phyloP scores from a whole-genome alignment of 1,284 basidiomycete genomes.

The Pyrrhoderma lamaoense region DNA sequence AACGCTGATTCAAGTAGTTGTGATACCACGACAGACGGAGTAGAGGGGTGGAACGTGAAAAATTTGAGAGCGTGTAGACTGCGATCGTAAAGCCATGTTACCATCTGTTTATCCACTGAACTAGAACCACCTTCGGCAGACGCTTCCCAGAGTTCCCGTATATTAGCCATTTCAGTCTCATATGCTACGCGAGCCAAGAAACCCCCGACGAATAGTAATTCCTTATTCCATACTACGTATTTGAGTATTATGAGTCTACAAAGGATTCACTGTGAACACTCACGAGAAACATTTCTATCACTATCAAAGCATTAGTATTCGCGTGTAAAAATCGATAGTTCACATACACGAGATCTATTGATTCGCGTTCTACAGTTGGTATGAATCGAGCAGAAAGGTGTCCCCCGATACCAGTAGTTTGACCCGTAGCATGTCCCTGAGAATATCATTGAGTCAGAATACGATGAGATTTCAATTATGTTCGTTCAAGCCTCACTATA shows the following conservation, averaged over 20 bases:
- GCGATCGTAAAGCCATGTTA: conserved; percentile 48
- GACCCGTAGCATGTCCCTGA: conserved; percentile 75
- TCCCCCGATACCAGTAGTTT: conserved; percentile 91
- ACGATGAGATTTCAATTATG: neutral
- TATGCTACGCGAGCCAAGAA: conserved; percentile 80
- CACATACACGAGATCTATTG: conserved; percentile 84
- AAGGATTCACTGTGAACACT: too few relatives aligned
- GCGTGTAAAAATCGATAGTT: too few relatives aligned
- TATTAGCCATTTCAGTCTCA: conserved; percentile 71
- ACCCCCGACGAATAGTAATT: conserved; percentile 80
- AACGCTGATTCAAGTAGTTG: conserved; percentile 75
- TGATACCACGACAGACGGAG: conserved; percentile 83
- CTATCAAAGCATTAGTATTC: too few relatives aligned
- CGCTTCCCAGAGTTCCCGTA: conserved; percentile 50
- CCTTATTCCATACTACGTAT: conserved; percentile 88
- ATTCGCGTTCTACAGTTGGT: conserved; percentile 95
- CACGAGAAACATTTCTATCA: conserved; percentile 70
- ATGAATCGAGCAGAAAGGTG: conserved; percentile 92
- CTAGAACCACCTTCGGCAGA: conserved; percentile 28
- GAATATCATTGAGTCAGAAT: conserved; percentile 1
- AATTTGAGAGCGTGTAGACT: conserved; percentile 84
- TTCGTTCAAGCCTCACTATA: conserved; percentile 61
- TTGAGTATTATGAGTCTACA: too few relatives aligned
- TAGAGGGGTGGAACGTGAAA: conserved; percentile 83
- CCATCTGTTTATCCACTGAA: conserved; percentile 31